Conservation (phyloP, 2,329 filamentous ascomycete species). For the Pseudopithomyces chartarum region DNA sequence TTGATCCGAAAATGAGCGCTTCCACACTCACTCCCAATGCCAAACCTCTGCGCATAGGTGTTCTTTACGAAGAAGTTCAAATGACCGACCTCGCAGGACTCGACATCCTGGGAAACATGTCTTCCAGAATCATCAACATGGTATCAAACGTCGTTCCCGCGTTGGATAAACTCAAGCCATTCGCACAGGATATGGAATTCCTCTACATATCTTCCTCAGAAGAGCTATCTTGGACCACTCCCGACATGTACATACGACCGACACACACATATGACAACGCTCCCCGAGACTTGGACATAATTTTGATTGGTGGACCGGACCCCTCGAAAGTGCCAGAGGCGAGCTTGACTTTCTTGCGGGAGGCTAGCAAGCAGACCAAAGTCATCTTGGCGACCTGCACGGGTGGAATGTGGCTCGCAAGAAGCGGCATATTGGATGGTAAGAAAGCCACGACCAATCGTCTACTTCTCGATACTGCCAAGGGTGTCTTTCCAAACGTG, state of each 20-base stretch:
- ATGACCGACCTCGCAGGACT: conserved; percentile 48
- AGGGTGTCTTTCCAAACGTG: conserved; percentile 34
- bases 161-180: conserved; percentile 17
- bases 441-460: conserved; percentile 49
- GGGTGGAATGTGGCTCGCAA: conserved; percentile 48
- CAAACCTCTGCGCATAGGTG: conserved; percentile 45
- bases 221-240: conserved; percentile 37
- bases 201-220: conserved; percentile 46
- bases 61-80: conserved; percentile 48
- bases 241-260: conserved; percentile 34
- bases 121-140: conserved; percentile 27
- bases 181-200: conserved; percentile 42
- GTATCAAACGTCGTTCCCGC: conserved; percentile 17
- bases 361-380: conserved; percentile 43
- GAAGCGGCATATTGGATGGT: conserved; percentile 43
- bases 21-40: not conserved
- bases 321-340: conserved; percentile 35
- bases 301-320: conserved; percentile 46
- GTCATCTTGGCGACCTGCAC: conserved; percentile 48
- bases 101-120: conserved; percentile 48
- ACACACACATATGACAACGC: conserved; percentile 32
- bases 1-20: not conserved
- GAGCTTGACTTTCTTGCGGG: conserved; percentile 44
- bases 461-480: conserved; percentile 30
- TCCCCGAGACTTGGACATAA: conserved; percentile 49